Evolutionary conservation across 2,329 filamentous ascomycete species (phyloP).

Genomic region (Diplodia corticola): DNA sequence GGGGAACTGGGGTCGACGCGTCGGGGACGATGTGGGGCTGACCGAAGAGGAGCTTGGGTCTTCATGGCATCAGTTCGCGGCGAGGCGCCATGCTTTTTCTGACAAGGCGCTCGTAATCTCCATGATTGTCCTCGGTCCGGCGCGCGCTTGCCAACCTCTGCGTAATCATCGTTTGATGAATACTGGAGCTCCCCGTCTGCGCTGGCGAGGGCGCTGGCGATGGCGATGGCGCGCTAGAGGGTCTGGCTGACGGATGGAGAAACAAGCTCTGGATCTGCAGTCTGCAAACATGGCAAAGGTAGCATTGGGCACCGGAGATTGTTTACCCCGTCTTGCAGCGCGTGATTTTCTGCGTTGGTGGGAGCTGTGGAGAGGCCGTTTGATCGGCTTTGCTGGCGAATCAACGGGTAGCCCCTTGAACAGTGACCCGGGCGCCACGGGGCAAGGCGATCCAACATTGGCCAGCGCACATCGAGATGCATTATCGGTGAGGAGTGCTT

Average conservation of each 20-base stretch:
- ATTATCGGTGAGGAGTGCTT: background rate
- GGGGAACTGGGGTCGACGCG: slow-evolving; percentile 8
- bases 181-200: background rate
- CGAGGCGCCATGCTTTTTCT: background rate
- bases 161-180: background rate
- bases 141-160: background rate
- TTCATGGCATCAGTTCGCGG: slow-evolving; percentile 3
- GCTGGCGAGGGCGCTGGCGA: background rate
- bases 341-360: background rate
- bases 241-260: background rate
- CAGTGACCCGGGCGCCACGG: background rate
- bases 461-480: background rate
- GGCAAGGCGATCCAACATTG: background rate
- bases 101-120: background rate
- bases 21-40: background rate
- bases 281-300: background rate
- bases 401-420: background rate
- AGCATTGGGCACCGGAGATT: background rate
- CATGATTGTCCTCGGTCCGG: background rate
- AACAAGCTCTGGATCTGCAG: slow-evolving; percentile 11
- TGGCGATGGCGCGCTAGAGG: background rate
- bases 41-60: background rate
- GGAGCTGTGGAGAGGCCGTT: slow-evolving; percentile 1
- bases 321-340: background rate
- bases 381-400: background rate